Conservation (phyloP, 108 stramenopile genomes). For the Skeletonema menzelii region DNA sequence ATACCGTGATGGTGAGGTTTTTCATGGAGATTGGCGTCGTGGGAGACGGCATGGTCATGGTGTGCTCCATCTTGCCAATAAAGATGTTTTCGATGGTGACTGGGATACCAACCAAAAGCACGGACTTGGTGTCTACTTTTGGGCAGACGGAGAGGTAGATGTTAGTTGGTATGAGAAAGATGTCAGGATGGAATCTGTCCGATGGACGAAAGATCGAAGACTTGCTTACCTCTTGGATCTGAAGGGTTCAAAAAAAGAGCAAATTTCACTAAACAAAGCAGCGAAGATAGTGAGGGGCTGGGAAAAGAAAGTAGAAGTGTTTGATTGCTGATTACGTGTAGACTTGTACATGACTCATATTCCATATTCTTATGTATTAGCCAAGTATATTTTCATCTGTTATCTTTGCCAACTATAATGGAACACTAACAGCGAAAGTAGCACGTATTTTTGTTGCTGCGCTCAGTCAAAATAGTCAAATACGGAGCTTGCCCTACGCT, state of each 20-base stretch:
- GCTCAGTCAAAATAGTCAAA: no score
- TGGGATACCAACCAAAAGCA: constrained; percentile 42
- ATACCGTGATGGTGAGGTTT: constrained; percentile 42
- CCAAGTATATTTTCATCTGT: no score
- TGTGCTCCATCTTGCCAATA: constrained; percentile 35
- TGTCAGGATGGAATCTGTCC: constrained; percentile 32
- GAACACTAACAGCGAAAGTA: no score
- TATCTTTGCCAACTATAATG: no score
- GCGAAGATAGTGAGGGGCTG: constrained; percentile 30
- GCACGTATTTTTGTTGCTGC: no score
- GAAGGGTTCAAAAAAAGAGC: constrained; percentile 24
- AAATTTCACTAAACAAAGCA: constrained; percentile 29
- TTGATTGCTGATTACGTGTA: constrained; percentile 1
- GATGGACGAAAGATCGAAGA: constrained; percentile 46
- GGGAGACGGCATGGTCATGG: constrained; percentile 40
- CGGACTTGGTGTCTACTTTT: constrained; percentile 40
- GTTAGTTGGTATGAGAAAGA: constrained; percentile 41
- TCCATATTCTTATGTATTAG: no score
- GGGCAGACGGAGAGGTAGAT: constrained; percentile 49
- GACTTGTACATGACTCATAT: neutral
- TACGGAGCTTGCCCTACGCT: no score
- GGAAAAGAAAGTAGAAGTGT: constrained; percentile 12
- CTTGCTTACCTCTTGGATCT: constrained; percentile 26
- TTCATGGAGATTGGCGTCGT: constrained; percentile 36
- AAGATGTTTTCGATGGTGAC: constrained; percentile 45